These are phyloP conservation scores for Byssoonygena ceratinophila DNA, from an alignment of 2,329 filamentous ascomycete genomes.

Conservation along the genomic window DNA sequence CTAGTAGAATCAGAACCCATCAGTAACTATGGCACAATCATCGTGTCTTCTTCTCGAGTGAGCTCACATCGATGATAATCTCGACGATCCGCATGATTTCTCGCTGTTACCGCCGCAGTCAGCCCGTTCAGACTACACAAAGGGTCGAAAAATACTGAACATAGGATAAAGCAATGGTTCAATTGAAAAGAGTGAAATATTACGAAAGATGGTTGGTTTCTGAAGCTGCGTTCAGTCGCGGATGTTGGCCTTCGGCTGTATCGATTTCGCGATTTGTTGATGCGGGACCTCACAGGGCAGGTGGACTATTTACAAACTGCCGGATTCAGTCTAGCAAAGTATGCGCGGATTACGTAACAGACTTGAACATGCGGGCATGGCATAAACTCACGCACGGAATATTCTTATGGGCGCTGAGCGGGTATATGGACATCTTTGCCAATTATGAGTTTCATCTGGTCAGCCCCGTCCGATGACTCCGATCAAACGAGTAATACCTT, in stretches of 20 bases:
- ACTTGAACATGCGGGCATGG: too few relatives aligned
- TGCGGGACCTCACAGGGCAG: conserved; percentile 4
- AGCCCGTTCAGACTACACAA: background rate
- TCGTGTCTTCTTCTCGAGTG: conserved; percentile 16
- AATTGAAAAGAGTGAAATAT: background rate
- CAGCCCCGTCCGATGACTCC: too few relatives aligned
- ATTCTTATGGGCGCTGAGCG: too few relatives aligned
- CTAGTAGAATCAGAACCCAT: conserved; percentile 18
- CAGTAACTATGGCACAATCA: background rate
- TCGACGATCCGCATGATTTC: conserved; percentile 40
- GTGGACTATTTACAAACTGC: conserved; percentile 10
- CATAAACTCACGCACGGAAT: too few relatives aligned
- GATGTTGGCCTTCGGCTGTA: background rate
- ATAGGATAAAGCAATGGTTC: background rate
- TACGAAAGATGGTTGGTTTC: background rate
- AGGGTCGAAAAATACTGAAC: background rate
- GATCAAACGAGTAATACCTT: too few relatives aligned
- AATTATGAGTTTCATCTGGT: too few relatives aligned
- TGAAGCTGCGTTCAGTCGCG: background rate
- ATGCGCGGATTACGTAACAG: background rate
- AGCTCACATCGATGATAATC: conserved; percentile 39
- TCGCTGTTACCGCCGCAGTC: background rate
- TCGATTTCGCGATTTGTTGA: conserved; percentile 8
- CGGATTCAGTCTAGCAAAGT: background rate
- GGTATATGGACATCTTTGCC: too few relatives aligned